A percentile compares a stretch with the other conserved stretches of the same genome.
Evolutionary conservation across 2,329 filamentous ascomycete genomes (phyloP).

Genomic region (Ophiostoma himal-ulmi): DNA sequence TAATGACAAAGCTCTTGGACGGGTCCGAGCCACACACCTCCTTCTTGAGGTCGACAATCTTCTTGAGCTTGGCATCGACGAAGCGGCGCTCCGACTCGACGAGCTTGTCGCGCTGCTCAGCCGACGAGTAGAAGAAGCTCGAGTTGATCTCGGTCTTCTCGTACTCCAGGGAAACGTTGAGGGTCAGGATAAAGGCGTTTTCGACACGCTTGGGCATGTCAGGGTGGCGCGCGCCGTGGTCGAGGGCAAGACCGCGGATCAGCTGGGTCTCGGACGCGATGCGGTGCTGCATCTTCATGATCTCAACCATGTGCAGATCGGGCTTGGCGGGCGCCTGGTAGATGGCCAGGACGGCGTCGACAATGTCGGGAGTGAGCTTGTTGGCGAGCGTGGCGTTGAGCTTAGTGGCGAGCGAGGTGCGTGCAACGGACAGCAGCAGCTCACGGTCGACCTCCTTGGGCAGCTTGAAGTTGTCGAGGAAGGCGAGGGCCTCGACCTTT

Average conservation of each 20-base stretch:
- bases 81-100: constrained; percentile 95
- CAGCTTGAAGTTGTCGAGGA: constrained; percentile 91
- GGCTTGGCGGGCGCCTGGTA: constrained; percentile 86
- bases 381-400: constrained; percentile 83
- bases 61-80: constrained; percentile 91
- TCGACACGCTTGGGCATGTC: constrained; percentile 97
- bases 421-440: constrained; percentile 84
- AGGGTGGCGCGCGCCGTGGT: constrained; percentile 92
- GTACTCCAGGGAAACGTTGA: constrained; percentile 96
- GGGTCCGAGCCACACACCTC: constrained; percentile 88
- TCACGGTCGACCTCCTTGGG: constrained; percentile 84
- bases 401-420: constrained; percentile 93
- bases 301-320: constrained; percentile 98
- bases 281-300: constrained; percentile 99
- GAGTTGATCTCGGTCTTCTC: constrained; percentile 99
- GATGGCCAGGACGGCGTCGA: constrained; percentile 92
- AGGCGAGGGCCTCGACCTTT: constrained; percentile 89
- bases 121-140: constrained; percentile 95
- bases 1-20: constrained; percentile 93
- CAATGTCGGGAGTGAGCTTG: constrained; percentile 88
- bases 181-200: constrained; percentile 88
- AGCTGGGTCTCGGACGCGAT: constrained; percentile 93
- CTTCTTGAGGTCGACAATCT: constrained; percentile 97
- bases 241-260: constrained; percentile 84
- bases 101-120: constrained; percentile 94